These are phyloP conservation scores for Tricholoma furcatifolium DNA, from an alignment of 768 basidiomycete genomes.

Conservation along the genomic window DNA sequence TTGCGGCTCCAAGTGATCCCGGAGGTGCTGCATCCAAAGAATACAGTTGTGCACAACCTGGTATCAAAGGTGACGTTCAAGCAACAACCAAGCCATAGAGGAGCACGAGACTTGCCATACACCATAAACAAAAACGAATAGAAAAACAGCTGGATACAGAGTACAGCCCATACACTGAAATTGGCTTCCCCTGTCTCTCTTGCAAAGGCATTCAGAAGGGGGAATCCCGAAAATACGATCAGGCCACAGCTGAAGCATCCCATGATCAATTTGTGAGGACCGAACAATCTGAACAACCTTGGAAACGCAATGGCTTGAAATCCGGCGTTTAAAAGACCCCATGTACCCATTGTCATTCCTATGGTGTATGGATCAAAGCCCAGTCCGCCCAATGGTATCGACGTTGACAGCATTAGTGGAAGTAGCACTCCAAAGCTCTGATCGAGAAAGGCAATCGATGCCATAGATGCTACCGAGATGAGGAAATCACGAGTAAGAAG, in stretches of 20 bases:
- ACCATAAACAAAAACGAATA: conserved; percentile 30
- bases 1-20: conserved; percentile 32
- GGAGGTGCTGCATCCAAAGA: conserved; percentile 14
- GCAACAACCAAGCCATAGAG: no score
- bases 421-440: conserved; percentile 36
- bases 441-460: conserved; percentile 39
- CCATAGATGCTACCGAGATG: conserved; percentile 39
- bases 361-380: conserved; percentile 40
- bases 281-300: conserved; percentile 29
- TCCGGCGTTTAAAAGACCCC: conserved; percentile 35
- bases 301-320: conserved; percentile 35
- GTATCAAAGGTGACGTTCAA: background rate
- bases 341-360: conserved; percentile 34
- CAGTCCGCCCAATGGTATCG: conserved; percentile 42
- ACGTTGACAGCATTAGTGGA: conserved; percentile 46
- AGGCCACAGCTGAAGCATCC: conserved; percentile 26
- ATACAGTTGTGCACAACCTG: conserved; percentile 15
- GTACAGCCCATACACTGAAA: conserved; percentile 28
- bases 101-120: conserved; percentile 28
- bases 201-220: conserved; percentile 34
- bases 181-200: conserved; percentile 22
- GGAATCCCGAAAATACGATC: conserved; percentile 32
- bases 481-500: conserved; percentile 30
- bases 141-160: conserved; percentile 22
- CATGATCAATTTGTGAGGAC: conserved; percentile 33